A percentile compares a stretch with the other conserved stretches of the same genome.
phyloP scores from a whole-genome alignment of 768 basidiomycete species.

The Trametes sanguinea region DNA sequence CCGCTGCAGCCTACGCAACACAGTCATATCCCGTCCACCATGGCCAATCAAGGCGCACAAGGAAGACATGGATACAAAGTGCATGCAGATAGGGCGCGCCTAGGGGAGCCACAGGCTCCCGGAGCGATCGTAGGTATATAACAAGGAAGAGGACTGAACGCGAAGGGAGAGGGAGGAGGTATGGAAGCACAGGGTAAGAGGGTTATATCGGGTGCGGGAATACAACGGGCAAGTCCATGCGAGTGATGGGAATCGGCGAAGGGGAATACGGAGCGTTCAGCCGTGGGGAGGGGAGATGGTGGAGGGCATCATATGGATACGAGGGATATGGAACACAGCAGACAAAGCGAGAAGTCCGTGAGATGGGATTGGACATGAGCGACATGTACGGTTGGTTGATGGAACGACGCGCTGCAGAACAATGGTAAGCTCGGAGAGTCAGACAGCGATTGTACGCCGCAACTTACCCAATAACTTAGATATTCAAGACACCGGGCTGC shows the following conservation, averaged over 20 bases:
- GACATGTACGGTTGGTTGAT: conserved; percentile 6
- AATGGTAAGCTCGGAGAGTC: background rate
- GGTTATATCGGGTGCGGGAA: conserved; percentile 1
- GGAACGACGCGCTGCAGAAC: conserved; percentile 7
- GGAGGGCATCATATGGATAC: conserved; percentile 12
- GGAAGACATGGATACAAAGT: background rate
- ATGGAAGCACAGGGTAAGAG: conserved; percentile 6
- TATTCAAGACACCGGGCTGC: conserved; percentile 20
- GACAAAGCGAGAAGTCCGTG: conserved; percentile 20
- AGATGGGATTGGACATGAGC: conserved; percentile 12
- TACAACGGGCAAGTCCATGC: conserved; percentile 19
- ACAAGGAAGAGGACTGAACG: conserved; percentile 15
- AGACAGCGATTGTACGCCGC: too few relatives aligned
- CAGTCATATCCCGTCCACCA: background rate
- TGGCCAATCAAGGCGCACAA: background rate
- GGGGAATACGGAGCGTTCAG: too few relatives aligned
- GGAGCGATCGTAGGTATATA: conserved; percentile 12
- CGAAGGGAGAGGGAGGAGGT: background rate
- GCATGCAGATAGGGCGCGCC: conserved; percentile 1
- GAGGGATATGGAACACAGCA: conserved; percentile 12
- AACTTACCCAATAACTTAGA: conserved; percentile 24
- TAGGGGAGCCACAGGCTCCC: conserved; percentile 20
- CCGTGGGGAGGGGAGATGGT: background rate
- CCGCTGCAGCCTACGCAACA: conserved; percentile 13
- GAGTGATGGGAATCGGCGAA: background rate